Base-by-base conservation (phyloP, 129 eudicot species). In the Smallanthus sonchifolius region DNA sequence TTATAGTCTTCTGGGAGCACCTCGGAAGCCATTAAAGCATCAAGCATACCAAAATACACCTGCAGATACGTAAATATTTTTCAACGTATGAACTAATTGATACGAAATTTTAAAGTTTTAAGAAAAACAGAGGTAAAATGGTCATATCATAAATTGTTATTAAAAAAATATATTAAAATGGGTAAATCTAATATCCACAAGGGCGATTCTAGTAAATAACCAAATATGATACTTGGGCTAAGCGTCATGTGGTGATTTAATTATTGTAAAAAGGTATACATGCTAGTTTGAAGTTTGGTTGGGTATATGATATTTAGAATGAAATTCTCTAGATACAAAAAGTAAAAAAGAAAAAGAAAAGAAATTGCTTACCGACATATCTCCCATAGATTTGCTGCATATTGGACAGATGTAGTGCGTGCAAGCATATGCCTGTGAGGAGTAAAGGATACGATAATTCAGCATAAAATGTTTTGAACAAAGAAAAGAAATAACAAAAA, bases 21-120 rank as follows among this genome's bases (percentile, higher is more conserved):
- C 76, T 90, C 96, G 20, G 97, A 94, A 76, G 98, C 88, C 93
- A 93, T 86, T 61, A 93, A 77, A 74, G 98, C 98, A 78, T 93
- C 98, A 68, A 93, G 97, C 98, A 93, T 93, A 43, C 97, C 96
- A 67, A 93, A 93, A 79, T 90, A 93, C 57, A 93, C 98, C 98
- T 93, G 63, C 74, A 55, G 55, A 28, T 45, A 37, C 52, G 43
- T 36, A 42, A 2, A 70, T 14, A 20, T 38, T 56, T 24, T 60
- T 60, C 3, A 30, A 11, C 13, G 28, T 10, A 11, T 30, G 28
- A 60, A 60, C 40, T 30, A 30, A 4, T 7, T 8, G 20, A 56
- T 56, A 24, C 1, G 30, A 24, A 24, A 24, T 24, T 24, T 24
- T 0, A 24, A 24, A 24, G 30, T 24, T 24, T 24, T 24, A 24